Evolutionary conservation across 768 basidiomycete genomes (phyloP).

Genomic region (Chalciporus piperatus): DNA sequence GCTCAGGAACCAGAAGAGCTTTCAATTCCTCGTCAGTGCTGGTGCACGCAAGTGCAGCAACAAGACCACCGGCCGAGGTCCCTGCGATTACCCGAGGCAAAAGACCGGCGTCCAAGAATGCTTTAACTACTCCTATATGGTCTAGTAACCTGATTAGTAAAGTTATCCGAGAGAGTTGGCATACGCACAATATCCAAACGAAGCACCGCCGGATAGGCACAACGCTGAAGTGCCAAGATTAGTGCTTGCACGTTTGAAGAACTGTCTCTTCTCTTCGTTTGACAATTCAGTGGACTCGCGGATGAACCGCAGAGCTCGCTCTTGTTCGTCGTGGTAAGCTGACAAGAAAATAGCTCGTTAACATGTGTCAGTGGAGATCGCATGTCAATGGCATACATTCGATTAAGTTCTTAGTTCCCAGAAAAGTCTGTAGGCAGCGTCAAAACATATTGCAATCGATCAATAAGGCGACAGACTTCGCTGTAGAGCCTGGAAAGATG

Average conservation of each 20-base stretch:
- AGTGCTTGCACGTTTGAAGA: constrained; percentile 86
- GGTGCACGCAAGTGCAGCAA: constrained; percentile 76
- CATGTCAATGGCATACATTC: constrained; percentile 55
- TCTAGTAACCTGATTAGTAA: constrained; percentile 41
- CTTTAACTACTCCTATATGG: constrained; percentile 89
- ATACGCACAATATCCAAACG: constrained; percentile 83
- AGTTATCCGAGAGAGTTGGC: neutral
- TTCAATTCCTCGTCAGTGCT: constrained; percentile 86
- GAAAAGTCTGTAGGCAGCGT: constrained; percentile 65
- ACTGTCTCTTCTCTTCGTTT: constrained; percentile 84
- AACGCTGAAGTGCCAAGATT: constrained; percentile 91
- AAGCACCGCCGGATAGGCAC: constrained; percentile 94
- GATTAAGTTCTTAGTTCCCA: constrained; percentile 86
- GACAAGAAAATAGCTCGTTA: neutral
- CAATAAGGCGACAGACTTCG: constrained; percentile 48
- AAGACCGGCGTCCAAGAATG: constrained; percentile 81
- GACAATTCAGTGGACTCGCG: constrained; percentile 71
- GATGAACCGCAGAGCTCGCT: constrained; percentile 70
- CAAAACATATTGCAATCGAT: constrained; percentile 6
- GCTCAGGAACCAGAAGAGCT: constrained; percentile 69
- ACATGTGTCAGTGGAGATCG: neutral
- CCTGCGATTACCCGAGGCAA: constrained; percentile 93
- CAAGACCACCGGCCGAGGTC: constrained; percentile 88
- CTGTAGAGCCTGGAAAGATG: constrained; percentile 67
- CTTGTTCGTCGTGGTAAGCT: constrained; percentile 84